A percentile compares a stretch with the other conserved stretches of the same genome.
Evolutionary conservation across 2,329 filamentous ascomycete species (phyloP).

Genomic region (Monilinia vaccinii-corymbosi): DNA sequence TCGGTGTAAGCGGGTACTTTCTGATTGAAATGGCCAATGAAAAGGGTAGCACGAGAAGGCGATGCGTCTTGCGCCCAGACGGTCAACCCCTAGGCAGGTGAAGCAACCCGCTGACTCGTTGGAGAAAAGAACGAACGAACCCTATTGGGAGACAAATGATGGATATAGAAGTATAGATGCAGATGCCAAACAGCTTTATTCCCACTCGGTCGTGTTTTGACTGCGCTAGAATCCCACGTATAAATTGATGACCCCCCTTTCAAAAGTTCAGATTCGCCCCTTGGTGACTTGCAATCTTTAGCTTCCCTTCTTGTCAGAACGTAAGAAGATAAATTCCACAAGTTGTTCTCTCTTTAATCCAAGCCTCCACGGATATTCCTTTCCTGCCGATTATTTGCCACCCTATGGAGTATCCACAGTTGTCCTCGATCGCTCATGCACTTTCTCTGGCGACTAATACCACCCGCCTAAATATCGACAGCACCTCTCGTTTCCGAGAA

Average conservation of each 20-base stretch:
- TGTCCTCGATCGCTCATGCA: neutral
- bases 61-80: conserved; percentile 5
- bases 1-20: conserved; percentile 12
- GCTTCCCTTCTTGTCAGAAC: neutral
- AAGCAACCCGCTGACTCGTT: conserved; percentile 15
- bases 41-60: conserved; percentile 6
- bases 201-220: conserved; percentile 19
- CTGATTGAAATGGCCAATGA: conserved; percentile 15
- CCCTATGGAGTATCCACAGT: neutral
- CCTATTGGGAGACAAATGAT: conserved; percentile 17
- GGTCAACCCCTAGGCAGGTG: conserved; percentile 14
- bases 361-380: neutral
- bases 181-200: conserved; percentile 22
- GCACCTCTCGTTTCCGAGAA: neutral
- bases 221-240: conserved; percentile 18
- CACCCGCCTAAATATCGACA: neutral
- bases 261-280: conserved; percentile 13
- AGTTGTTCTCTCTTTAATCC: neutral
- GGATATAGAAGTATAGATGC: conserved; percentile 22
- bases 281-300: conserved; percentile 13
- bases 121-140: neutral
- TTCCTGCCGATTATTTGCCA: neutral
- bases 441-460: neutral
- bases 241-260: conserved; percentile 17
- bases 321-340: neutral